Percentiles rank a stretch among this genome's conserved stretches.
Conservation (phyloP, 768 basidiomycete species). For the Amanita brunnescens region DNA sequence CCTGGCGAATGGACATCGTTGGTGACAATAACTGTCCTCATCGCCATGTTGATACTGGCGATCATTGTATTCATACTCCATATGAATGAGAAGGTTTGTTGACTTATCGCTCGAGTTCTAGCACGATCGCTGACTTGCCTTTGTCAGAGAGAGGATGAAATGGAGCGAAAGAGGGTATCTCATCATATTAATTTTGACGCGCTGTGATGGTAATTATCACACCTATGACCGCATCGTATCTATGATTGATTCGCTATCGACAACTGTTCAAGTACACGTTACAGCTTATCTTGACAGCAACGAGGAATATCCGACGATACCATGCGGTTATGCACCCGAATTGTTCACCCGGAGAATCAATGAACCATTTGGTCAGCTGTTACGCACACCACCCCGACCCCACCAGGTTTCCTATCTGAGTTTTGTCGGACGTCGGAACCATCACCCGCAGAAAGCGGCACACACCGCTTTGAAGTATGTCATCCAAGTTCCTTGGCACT, state of each 20-base stretch:
- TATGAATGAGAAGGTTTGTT: slow-evolving; percentile 82
- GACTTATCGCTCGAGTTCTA: background rate
- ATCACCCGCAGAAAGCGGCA: too few relatives aligned
- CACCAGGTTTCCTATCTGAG: too few relatives aligned
- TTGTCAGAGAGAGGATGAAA: slow-evolving; percentile 82
- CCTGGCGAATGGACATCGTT: slow-evolving; percentile 98
- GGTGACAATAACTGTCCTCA: slow-evolving; percentile 86
- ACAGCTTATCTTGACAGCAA: background rate
- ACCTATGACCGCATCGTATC: background rate
- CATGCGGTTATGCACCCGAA: background rate
- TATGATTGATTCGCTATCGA: background rate
- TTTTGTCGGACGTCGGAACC: too few relatives aligned
- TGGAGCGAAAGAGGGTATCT: slow-evolving; percentile 79
- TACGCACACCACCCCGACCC: background rate
- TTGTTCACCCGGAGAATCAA: background rate
- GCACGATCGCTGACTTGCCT: slow-evolving; percentile 7
- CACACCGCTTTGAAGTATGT: too few relatives aligned
- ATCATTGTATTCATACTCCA: slow-evolving; percentile 82
- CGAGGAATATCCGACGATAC: background rate
- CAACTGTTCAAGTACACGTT: background rate
- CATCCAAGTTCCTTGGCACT: too few relatives aligned
- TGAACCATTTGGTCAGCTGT: background rate
- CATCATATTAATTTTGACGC: slow-evolving; percentile 98
- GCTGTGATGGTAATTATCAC: slow-evolving; percentile 35
- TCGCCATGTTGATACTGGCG: slow-evolving; percentile 63